These are phyloP conservation scores for Saccharum hybrid DNA, from an alignment of 202 grass and related monocot genomes.

Conservation along the genomic window DNA sequence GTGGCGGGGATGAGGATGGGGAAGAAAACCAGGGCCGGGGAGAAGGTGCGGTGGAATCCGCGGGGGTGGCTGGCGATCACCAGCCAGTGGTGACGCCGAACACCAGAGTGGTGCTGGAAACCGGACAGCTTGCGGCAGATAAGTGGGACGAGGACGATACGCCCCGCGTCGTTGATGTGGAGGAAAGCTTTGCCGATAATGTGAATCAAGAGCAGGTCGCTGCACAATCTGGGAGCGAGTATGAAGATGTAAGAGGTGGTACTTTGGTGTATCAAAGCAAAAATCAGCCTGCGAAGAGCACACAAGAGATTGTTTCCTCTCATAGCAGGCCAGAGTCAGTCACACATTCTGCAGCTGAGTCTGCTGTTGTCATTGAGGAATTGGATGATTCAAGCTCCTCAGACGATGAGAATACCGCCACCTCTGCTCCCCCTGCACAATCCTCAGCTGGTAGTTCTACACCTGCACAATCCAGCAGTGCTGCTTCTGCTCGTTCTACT, in stretches of 20 bases:
- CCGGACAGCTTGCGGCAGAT: not conserved
- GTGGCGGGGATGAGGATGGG: constrained; percentile 15
- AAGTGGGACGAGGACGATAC: constrained; percentile 26
- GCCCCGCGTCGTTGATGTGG: not conserved
- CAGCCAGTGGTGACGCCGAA: not conserved
- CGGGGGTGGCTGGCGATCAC: not conserved
- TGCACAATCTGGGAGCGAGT: not conserved
- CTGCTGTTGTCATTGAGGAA: constrained; percentile 60
- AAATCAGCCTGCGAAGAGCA: constrained; percentile 11
- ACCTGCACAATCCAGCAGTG: constrained; percentile 39
- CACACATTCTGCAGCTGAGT: constrained; percentile 42
- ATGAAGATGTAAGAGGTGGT: not conserved
- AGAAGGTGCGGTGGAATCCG: not conserved
- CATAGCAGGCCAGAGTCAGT: constrained; percentile 9
- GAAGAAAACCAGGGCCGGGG: not conserved
- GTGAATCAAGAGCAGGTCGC: not conserved
- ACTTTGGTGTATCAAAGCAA: not conserved
- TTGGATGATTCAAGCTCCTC: constrained; percentile 53
- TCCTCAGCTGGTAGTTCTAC: constrained; percentile 13
- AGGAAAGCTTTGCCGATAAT: constrained; percentile 5
- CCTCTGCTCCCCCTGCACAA: constrained; percentile 41
- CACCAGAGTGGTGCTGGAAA: constrained; percentile 21
- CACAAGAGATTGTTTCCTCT: constrained; percentile 1
- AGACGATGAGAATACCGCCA: constrained; percentile 55
- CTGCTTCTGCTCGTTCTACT: constrained; percentile 22